Base-by-base conservation (phyloP, 1,284 basidiomycete genomes). In the Fomitopsis schrenkii region DNA sequence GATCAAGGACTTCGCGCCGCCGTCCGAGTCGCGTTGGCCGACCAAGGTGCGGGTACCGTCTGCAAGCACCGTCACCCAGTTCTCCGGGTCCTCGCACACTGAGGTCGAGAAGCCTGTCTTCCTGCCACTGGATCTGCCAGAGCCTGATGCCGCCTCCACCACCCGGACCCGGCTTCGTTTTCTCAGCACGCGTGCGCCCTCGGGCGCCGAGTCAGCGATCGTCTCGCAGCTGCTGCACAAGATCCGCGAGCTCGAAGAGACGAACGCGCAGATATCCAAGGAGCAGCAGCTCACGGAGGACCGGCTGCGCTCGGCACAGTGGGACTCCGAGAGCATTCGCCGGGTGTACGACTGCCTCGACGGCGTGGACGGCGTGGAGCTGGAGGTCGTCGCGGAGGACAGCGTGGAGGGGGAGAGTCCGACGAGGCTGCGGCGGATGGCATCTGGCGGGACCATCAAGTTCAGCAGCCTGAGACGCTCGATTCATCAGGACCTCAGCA, bases 241-340 rank as follows among this genome's bases (percentile, higher is more conserved):
- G 75, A 89, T 95, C 57, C 78, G 82, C 33, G 93, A 95, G 70
- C 78, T 95, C 0, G 89, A 94, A 70, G 79, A 88, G 60, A 83
- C 90, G 12, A 93, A 97, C 69, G 66, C 79, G 17, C 80, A 83
- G 64, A 92, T 96, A 63, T 76, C 85, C 50, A 77, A 83, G 63
- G 84, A 93, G 70, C 89, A 93, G 68, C 72, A 73, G 1, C 81
- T 83, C 63, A 89, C 91, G 1, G 77, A 82, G 15, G 74, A 76
- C 33, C 84, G 86, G 59, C 76, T 93, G 28, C 80, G 81, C n/a
- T 80, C 82, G 4, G 89, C 90, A 8, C 86, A 88, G 64, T 78
- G 80, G 60, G 91, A 94, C 65, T 86, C 87, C 0, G 83, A 87
- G 54, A 83, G 81, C 55, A 89, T 94, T 61, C 81, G 81, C 53